Base-by-base conservation (phyloP, 768 basidiomycete species). In the Gautieria morchelliformis region DNA sequence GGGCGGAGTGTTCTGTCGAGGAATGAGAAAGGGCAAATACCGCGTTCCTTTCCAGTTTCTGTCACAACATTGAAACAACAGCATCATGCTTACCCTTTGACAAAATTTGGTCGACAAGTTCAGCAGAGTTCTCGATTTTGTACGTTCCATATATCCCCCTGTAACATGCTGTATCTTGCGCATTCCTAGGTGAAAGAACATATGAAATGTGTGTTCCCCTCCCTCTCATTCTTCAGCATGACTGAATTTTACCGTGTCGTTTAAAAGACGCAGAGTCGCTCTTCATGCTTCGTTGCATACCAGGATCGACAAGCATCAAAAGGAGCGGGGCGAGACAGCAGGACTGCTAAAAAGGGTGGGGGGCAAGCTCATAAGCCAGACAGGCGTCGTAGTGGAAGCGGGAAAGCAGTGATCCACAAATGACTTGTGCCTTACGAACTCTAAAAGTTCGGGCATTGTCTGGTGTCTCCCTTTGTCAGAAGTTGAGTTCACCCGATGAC, bases 21-120 rank as follows among this genome's bases (percentile, higher is more conserved):
- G 80, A 83, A 52, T 83, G 83, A 82, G 64, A 70, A 5, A 70
- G 75, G 78, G 81, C 81, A 39, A 49, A 64, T 52, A 19, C 37
- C 40, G 3, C 14, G 40, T n/a, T 17, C 3, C 11, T 44, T 44
- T 9, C 42, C 42, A 44, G 7, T 44, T 44, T 44, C 10, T 44
- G n/a, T 44, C 8, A n/a, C 2, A 17, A 44, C n/a, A 17, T 37
- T 9, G 9, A 37, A 37, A 37, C 10, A 10, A n/a, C 15, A 19
- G 30, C 42, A 17, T 2, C 8, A 4, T 37, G 1, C 30, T 52
- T 30, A 30, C 35, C 44, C 49, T 14, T n/a, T 10, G 50, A 15
- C 54, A 81, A 80, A 79, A 60, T n/a, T 66, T 82, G 54, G 64
- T 69, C 4, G 61, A 61, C 14, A 70, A 71, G 32, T 82, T 76